Evolutionary conservation across 129 eudicot species (phyloP).

Genomic region (Flaveria trinervia): DNA sequence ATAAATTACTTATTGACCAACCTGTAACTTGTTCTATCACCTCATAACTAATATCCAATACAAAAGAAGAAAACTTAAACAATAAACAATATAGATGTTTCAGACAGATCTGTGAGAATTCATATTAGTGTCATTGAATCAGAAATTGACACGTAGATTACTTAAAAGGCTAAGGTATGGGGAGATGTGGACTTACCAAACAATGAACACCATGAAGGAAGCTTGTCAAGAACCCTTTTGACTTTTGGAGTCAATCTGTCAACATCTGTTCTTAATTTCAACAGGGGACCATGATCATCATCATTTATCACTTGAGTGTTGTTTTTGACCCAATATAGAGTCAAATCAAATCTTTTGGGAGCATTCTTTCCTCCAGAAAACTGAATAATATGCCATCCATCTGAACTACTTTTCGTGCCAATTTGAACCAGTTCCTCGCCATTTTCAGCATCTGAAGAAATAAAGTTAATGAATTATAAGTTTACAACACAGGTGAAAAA

Average conservation of each 20-base stretch:
- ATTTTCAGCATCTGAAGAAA: constrained; percentile 46
- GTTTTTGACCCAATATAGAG: constrained; percentile 61
- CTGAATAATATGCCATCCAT: constrained; percentile 94
- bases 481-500: too few species aligned
- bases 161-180: constrained; percentile 62
- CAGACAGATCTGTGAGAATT: neutral
- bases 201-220: constrained; percentile 86
- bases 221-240: constrained; percentile 57
- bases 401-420: constrained; percentile 54
- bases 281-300: constrained; percentile 28
- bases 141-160: constrained; percentile 51
- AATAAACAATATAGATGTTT: neutral
- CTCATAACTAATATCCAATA: constrained; percentile 31
- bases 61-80: neutral
- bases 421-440: constrained; percentile 59
- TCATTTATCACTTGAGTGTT: constrained; percentile 22
- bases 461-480: neutral
- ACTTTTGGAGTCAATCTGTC: constrained; percentile 66
- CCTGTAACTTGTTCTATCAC: constrained; percentile 30
- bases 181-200: constrained; percentile 96
- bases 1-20: constrained; percentile 20
- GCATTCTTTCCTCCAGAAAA: constrained; percentile 87
- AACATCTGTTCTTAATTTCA: constrained; percentile 79
- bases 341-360: constrained; percentile 69
- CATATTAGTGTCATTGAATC: constrained; percentile 6